A percentile compares a stretch with the other conserved stretches of the same genome.
Evolutionary conservation across 345 rosid genomes (phyloP).

Genomic region (Angophora floribunda): DNA sequence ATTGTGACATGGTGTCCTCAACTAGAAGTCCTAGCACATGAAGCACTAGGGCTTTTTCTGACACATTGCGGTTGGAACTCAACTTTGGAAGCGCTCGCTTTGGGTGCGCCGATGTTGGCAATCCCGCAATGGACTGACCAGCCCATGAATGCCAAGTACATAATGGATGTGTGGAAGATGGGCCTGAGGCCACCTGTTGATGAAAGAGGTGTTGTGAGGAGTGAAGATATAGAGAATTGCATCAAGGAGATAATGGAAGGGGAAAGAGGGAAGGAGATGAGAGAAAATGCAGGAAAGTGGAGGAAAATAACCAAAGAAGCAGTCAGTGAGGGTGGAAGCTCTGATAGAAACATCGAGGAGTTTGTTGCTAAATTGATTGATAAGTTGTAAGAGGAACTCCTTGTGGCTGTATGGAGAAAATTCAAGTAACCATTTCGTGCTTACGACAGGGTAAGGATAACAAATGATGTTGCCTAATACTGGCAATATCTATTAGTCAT

Average conservation of each 20-base stretch:
- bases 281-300: conserved; percentile 3
- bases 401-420: background rate
- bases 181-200: background rate
- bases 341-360: background rate
- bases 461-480: background rate
- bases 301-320: background rate
- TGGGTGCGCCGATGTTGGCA: background rate
- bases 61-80: conserved; percentile 8
- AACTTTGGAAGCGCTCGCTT: background rate
- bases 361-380: background rate
- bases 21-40: conserved; percentile 2
- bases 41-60: background rate
- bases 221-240: background rate
- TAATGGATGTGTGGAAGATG: conserved; percentile 14
- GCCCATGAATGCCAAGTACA: conserved; percentile 6
- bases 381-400: background rate
- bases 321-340: background rate
- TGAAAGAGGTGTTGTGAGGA: conserved; percentile 3
- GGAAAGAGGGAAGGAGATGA: background rate
- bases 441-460: background rate
- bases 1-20: background rate
- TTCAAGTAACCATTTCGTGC: background rate
- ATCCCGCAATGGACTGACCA: background rate
- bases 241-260: conserved; percentile 4
- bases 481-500: background rate